Evolutionary conservation across 176 grass and related monocot species (phyloP), one percentile per base, ranked within the genome.

Genomic region (Oryza glumipatula): DNA sequence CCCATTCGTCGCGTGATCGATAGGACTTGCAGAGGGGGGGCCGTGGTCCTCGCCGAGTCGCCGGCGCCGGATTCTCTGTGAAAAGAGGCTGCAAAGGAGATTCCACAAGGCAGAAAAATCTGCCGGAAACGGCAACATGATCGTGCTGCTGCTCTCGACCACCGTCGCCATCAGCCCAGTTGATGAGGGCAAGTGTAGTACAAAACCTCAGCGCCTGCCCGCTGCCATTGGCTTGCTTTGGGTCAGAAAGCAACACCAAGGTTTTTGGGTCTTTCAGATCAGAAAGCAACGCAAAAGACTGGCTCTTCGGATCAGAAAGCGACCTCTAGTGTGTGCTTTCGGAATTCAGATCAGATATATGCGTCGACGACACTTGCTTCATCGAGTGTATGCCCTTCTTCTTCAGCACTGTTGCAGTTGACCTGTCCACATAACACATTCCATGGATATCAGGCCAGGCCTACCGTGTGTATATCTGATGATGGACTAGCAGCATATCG

Each of bases 1-100:
- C 68, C 84, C 88, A 83, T 90, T 90, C 80, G 60, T 67, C 82
- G 38, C 49, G 70, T 76, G 79, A 46, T 65, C 45, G 84, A 86
- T 83, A 60, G 68, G 74, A 78, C 67, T 69, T 33, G 73, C 24
- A 24, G 58, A 78, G 47, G 28, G 67, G 38, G 67, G 38, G 67
- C 35, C 46, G 47, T 21, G 60, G 70, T 65, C 75, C 38, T 70
- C 32, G 13, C 5, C 3, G 11, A 77, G 78, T 66, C 81, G 45
- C 67, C 78, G 65, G 56, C 46, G 76, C 77, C 8, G 1, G 69
- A 64, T 83, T 65, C 68, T 74, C 72, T 51, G 1, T 51, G 1
- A 70, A 39, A 39, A 39, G 58, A 39, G 58, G 69, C 3, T 41
- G 28, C 47, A 7, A 11, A 72, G 63, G 35, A 7, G 70, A 46